phyloP scores from a whole-genome alignment of 257 asterid species.

The Buddleja alternifolia region DNA sequence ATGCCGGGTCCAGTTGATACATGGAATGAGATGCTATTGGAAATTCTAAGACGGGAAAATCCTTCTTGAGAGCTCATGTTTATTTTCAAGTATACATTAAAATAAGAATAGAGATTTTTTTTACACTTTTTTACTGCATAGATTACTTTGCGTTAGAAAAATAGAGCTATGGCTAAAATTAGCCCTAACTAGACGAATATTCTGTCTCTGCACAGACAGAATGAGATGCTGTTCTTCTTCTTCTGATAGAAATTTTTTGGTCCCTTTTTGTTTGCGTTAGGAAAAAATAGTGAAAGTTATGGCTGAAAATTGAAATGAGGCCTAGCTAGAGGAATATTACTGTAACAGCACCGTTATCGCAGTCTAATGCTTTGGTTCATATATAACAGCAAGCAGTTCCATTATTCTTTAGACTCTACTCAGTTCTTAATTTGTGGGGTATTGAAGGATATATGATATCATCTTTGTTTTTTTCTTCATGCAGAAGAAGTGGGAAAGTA shows the following conservation, averaged over 20 bases:
- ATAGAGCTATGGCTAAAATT: constrained; percentile 27
- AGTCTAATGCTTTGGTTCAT: constrained; percentile 22
- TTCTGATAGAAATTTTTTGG: too few relatives aligned
- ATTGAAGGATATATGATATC: background rate
- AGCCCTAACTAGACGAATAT: constrained; percentile 24
- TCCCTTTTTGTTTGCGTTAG: too few relatives aligned
- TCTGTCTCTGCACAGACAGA: too few relatives aligned
- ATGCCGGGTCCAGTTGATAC: constrained; percentile 99
- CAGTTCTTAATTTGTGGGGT: background rate
- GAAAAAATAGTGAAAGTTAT: too few relatives aligned
- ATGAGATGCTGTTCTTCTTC: too few relatives aligned
- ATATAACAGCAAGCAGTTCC: background rate
- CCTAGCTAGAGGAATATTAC: constrained; percentile 20
- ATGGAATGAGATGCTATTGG: constrained; percentile 86
- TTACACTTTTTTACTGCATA: background rate
- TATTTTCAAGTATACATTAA: constrained; percentile 5
- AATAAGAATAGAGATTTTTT: background rate
- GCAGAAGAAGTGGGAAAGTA: background rate
- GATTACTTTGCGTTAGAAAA: constrained; percentile 13
- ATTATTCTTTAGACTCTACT: background rate
- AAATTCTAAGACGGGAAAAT: constrained; percentile 64
- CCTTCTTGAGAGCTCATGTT: constrained; percentile 28
- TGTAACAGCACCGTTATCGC: constrained; percentile 26
- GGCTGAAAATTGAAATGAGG: too few relatives aligned
- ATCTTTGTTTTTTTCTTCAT: background rate